Evolutionary conservation across 495 filamentous ascomycete genomes (phyloP), one percentile per base, ranked within the genome.

Genomic region (Penicillium coffeae): DNA sequence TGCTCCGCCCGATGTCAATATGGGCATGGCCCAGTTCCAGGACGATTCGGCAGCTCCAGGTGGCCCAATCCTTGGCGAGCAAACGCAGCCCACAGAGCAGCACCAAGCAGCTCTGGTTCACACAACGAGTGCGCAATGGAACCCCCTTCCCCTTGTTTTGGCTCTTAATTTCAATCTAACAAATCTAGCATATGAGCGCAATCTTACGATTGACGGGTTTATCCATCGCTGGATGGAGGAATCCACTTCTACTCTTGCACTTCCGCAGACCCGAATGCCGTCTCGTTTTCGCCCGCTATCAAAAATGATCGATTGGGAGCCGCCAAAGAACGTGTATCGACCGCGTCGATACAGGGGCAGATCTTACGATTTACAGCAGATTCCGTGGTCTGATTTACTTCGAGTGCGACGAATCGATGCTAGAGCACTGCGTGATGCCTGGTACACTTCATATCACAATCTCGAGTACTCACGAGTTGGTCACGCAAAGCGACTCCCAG

Each of bases 331-430:
- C 54, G 65, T 75, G 22, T 56, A 66, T 12, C 60, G 72, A 7
- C 70, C 70, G 1, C 51, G 45, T n/a, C 47, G 59, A 3, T 79
- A 85, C 49, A 67, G 82, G 13, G 64, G 74, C 16, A 83, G 86
- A 33, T 59, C 62, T 15, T 87, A 71, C 55, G 90, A 95, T 60
- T 63, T 89, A 21, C 89, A 95, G 60, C 87, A 89, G 42, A 85
- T 95, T 33, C 73, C 86, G 39, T 95, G 90, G 72, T 56, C 55
- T 82, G 72, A 76, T 8, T 70, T 72, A 1, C 54, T 91, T 4
- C 81, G 80, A 4, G 81, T 88, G 3, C 78, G 73, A 14, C 78
- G 84, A 37, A 59, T 67, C 5, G 72, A 78, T 27, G 87, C 87
- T 16, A 74, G 83, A 43, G 66, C 71, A 22, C 69, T 82, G 34